phyloP scores from a whole-genome alignment of 2,329 filamentous ascomycete genomes.

The Albifimbria verrucaria region DNA sequence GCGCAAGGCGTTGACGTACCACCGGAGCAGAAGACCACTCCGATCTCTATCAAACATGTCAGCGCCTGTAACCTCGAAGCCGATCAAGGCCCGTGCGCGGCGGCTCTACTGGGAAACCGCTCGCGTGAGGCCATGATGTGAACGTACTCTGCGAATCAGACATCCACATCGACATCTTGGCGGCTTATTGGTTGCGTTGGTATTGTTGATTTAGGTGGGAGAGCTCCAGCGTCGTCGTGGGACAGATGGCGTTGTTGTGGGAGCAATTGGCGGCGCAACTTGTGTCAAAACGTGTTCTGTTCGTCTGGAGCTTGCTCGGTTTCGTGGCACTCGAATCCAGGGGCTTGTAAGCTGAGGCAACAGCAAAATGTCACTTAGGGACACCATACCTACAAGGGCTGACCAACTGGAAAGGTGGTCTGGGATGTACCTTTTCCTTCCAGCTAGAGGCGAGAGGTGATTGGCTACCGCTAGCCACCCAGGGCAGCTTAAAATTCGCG shows the following conservation, averaged over 20 bases:
- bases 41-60: constrained; percentile 68
- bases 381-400: background rate
- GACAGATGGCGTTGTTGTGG: no score
- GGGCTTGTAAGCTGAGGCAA: background rate
- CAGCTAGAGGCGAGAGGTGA: background rate
- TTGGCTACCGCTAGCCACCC: no score
- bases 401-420: background rate
- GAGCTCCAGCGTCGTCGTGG: background rate
- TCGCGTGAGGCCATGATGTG: constrained; percentile 16
- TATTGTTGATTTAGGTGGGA: background rate
- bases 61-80: constrained; percentile 17
- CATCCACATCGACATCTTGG: constrained; percentile 79
- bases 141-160: constrained; percentile 89
- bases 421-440: background rate
- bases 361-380: background rate
- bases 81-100: background rate
- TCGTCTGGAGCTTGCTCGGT: background rate
- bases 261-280: background rate
- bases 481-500: no score
- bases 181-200: constrained; percentile 2
- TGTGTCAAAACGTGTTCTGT: background rate
- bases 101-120: background rate
- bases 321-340: background rate
- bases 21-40: constrained; percentile 95
- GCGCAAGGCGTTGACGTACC: constrained; percentile 59